Evolutionary conservation across 768 basidiomycete genomes (phyloP).

Genomic region (Clavulina sp.): DNA sequence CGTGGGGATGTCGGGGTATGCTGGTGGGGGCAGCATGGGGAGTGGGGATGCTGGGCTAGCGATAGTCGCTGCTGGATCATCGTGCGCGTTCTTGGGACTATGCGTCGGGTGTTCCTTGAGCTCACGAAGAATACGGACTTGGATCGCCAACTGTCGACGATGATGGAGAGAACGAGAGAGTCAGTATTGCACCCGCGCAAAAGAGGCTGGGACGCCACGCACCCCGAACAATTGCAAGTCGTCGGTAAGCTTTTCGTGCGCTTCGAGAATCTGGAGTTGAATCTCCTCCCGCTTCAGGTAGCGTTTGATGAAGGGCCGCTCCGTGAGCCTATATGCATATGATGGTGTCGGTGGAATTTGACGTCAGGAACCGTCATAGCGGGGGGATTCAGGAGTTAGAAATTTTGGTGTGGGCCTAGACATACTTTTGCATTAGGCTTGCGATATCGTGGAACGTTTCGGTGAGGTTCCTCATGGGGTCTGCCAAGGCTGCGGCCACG

Average conservation of each 20-base stretch:
- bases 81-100: too few species aligned
- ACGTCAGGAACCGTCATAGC: constrained; percentile 4
- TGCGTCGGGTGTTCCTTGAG: constrained; percentile 22
- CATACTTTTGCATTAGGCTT: constrained; percentile 18
- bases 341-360: not conserved
- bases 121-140: constrained; percentile 36
- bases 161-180: not conserved
- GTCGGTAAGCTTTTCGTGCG: constrained; percentile 36
- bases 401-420: not conserved
- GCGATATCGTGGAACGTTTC: constrained; percentile 12
- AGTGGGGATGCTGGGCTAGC: too few species aligned
- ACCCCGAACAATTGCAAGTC: constrained; percentile 40
- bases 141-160: constrained; percentile 21
- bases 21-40: too few species aligned
- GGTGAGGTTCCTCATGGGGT: constrained; percentile 34
- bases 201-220: constrained; percentile 14
- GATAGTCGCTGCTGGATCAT: too few species aligned
- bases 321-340: constrained; percentile 33
- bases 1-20: too few species aligned
- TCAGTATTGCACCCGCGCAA: not conserved
- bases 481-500: constrained; percentile 31
- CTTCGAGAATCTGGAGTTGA: constrained; percentile 30
- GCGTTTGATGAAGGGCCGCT: constrained; percentile 58
- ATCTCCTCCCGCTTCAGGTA: constrained; percentile 64
- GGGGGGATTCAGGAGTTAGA: not conserved